Conservation (phyloP, 2,329 filamentous ascomycete species). For the Nakataea oryzae region DNA sequence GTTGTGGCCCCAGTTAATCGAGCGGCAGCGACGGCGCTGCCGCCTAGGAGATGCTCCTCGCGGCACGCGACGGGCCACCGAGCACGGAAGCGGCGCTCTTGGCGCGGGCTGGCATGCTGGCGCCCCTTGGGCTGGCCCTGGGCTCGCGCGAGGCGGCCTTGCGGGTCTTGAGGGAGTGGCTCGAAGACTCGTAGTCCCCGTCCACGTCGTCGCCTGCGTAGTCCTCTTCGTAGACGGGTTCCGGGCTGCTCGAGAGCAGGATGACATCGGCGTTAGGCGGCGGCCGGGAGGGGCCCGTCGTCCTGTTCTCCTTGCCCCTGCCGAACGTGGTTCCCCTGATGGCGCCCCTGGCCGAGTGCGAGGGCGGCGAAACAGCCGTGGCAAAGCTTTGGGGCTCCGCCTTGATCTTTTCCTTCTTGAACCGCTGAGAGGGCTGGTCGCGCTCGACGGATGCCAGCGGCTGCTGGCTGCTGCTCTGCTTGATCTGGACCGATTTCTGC, state of each 20-base stretch:
- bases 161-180: background rate
- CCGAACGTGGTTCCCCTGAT: background rate
- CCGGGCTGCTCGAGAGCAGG: slow-evolving; percentile 20
- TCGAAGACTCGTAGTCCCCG: slow-evolving; percentile 9
- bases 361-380: background rate
- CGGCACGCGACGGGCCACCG: background rate
- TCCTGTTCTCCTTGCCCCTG: background rate
- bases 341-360: background rate
- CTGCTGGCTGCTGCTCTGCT: background rate
- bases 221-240: slow-evolving; percentile 20
- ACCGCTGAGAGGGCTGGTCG: background rate
- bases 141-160: background rate
- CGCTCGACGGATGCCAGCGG: background rate
- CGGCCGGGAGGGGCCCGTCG: slow-evolving; percentile 12
- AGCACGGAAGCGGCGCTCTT: background rate
- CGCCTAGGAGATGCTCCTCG: background rate
- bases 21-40: background rate
- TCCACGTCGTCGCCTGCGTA: slow-evolving; percentile 29
- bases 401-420: background rate
- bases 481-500: background rate
- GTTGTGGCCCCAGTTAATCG: no score
- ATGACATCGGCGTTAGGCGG: slow-evolving; percentile 25
- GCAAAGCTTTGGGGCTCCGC: background rate
- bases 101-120: background rate
- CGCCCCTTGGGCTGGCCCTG: background rate